Evolutionary conservation across 129 eudicot genomes (phyloP), one percentile per base, ranked within the genome.

Genomic region (Centaurea solstitialis): DNA sequence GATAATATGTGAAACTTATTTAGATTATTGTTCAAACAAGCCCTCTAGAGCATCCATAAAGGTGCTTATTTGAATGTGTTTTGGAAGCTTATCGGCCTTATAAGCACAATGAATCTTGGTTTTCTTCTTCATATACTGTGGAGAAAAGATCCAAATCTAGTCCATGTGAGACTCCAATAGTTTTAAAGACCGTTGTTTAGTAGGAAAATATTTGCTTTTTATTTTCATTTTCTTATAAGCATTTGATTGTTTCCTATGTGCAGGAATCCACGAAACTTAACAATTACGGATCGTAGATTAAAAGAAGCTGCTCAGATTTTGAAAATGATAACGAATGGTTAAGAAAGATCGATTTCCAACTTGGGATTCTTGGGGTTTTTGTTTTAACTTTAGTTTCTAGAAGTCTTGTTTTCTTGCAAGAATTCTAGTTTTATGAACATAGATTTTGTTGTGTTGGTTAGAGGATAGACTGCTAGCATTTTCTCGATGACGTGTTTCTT

Each of bases 281-380:
- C 72, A 8, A 68, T 73, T 10, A 87, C 76, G 23, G 91, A 87
- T 70, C 82, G 85, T 71, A 87, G 96, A 83, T 75, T 92, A 53
- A 94, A 81, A 76, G 97, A 87, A 84, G 93, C 90, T 6, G 83
- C 47, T 68, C 86, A 92, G 68, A 88, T 93, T 28, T 62, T 86
- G 39, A 77, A 82, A 43, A 11, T 88, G 80, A 85, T 85, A 59
- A 59, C 78, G 45, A 72, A 59, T 15, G 69, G 70, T 59, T 83
- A 40, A 64, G 82, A 70, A 40, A 64, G 82, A 70, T 26, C 0
- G 78, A 59, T 41, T 41, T 77, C 78, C 79, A 76, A 71, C 82
- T 76, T 6, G 69, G 86, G 77, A 62, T 40, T 68, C 3, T 82
- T 57, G 72, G 76, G 3, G 9, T 38, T 33, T 53, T 22, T 23